Conservation (phyloP, 768 basidiomycete species). For the Podaxis rugospora region DNA sequence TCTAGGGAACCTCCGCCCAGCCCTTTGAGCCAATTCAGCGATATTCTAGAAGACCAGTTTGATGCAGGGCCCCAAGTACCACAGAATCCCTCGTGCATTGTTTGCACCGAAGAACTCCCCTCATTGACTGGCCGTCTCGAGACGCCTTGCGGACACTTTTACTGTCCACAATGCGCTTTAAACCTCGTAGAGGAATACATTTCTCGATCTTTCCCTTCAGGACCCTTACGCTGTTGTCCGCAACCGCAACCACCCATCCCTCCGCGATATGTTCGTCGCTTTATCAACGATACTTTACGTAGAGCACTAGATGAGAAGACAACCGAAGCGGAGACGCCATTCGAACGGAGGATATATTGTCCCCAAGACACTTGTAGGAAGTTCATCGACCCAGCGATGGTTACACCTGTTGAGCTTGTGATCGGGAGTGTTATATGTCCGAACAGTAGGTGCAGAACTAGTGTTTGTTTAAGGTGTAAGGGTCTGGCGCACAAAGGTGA, state of each 20-base stretch:
- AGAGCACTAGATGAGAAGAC: constrained; percentile 1
- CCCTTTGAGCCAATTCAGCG: not conserved
- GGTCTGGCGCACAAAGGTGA: not conserved
- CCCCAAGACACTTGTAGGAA: constrained; percentile 10
- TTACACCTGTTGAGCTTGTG: not conserved
- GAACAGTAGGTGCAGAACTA: not conserved
- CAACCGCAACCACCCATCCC: constrained; percentile 5
- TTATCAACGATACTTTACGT: constrained; percentile 1
- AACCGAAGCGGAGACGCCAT: constrained; percentile 11
- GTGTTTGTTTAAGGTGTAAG: constrained; percentile 6
- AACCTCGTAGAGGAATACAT: constrained; percentile 9
- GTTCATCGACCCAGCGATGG: constrained; percentile 10
- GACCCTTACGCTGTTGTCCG: constrained; percentile 10
- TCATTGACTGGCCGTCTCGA: not conserved
- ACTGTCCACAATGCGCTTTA: constrained; percentile 9
- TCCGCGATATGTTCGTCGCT: not conserved
- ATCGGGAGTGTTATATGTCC: not conserved
- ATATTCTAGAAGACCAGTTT: not conserved
- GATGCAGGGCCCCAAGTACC: not conserved
- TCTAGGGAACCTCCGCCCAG: not conserved
- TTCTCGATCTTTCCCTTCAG: not conserved
- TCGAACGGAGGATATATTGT: constrained; percentile 12
- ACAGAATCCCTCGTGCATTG: not conserved
- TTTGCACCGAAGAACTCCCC: not conserved
- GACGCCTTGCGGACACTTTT: constrained; percentile 14